Evolutionary conservation across 345 rosid genomes (phyloP).

Genomic region (Xanthoceras sorbifolium): DNA sequence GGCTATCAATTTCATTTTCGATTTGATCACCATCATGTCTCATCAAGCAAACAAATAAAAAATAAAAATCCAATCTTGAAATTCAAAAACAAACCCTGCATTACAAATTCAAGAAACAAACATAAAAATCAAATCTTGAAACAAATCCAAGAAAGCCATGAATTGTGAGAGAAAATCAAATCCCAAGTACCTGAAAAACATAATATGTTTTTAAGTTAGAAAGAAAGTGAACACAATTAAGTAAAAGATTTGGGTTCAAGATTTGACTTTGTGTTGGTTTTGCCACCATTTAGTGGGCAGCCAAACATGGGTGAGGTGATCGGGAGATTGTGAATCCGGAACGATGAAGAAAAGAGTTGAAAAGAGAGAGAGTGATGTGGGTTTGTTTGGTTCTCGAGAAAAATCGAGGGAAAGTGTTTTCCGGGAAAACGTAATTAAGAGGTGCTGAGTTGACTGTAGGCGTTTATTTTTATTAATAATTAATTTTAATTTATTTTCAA

Average conservation of each 20-base stretch:
- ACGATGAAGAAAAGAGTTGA: background rate
- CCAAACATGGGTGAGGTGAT: conserved; percentile 27
- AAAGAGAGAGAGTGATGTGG: background rate
- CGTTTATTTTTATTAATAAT: background rate
- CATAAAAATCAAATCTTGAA: conserved; percentile 10
- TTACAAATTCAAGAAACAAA: conserved; percentile 16
- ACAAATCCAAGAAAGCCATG: background rate
- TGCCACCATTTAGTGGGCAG: conserved; percentile 26
- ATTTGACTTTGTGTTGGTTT: conserved; percentile 23
- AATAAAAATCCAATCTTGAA: conserved; percentile 20
- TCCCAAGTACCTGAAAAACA: conserved; percentile 23
- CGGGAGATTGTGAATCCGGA: background rate
- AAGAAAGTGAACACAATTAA: background rate
- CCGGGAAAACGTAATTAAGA: background rate
- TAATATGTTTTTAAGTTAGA: conserved; percentile 19
- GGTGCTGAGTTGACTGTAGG: background rate
- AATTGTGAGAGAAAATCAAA: conserved; percentile 5
- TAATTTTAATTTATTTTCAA: background rate
- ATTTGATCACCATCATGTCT: conserved; percentile 68
- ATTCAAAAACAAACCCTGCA: conserved; percentile 11
- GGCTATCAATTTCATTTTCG: conserved; percentile 91
- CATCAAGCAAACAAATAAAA: conserved; percentile 20
- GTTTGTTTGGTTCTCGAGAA: conserved; percentile 14
- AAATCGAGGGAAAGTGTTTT: background rate
- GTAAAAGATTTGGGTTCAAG: conserved; percentile 9